Conservation (phyloP, 306 rosid species). For the Pachyrhizus erosus region DNA sequence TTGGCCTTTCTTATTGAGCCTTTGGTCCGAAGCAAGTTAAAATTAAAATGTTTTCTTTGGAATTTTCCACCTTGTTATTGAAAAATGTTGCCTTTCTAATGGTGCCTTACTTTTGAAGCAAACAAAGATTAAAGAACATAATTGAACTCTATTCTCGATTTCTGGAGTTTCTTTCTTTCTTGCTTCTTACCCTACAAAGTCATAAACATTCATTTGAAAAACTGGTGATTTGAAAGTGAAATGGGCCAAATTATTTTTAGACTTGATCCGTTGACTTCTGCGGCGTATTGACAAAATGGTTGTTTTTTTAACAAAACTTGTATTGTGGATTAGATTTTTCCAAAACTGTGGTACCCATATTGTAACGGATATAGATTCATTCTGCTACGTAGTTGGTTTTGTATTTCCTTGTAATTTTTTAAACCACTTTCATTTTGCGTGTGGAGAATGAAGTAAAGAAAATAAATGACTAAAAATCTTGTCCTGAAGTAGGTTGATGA, state of each 20-base stretch:
- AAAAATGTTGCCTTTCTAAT: constrained; percentile 27
- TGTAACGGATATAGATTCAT: not conserved
- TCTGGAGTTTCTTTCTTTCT: constrained; percentile 2
- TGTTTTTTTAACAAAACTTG: not conserved
- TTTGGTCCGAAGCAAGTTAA: constrained; percentile 3
- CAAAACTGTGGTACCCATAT: constrained; percentile 7
- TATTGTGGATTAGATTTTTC: constrained; percentile 21
- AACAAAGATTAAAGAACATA: constrained; percentile 26
- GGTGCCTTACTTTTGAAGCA: constrained; percentile 24
- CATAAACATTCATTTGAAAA: constrained; percentile 40
- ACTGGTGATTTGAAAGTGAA: constrained; percentile 39
- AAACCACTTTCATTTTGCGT: not conserved
- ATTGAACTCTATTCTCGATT: not conserved
- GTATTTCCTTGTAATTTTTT: not conserved
- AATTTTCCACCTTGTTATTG: constrained; percentile 20
- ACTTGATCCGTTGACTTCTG: constrained; percentile 39
- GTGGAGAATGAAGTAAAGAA: not conserved
- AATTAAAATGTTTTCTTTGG: not conserved
- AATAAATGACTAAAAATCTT: not conserved
- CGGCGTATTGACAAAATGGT: constrained; percentile 32
- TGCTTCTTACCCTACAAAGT: not conserved
- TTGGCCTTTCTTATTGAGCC: not conserved
- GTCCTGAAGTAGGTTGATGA: not conserved
- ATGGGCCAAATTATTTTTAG: constrained; percentile 34
- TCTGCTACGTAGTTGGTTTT: not conserved